Evolutionary conservation across 2,329 filamentous ascomycete species (phyloP), one percentile per base, ranked within the genome.

Genomic region (Hortaea werneckii): DNA sequence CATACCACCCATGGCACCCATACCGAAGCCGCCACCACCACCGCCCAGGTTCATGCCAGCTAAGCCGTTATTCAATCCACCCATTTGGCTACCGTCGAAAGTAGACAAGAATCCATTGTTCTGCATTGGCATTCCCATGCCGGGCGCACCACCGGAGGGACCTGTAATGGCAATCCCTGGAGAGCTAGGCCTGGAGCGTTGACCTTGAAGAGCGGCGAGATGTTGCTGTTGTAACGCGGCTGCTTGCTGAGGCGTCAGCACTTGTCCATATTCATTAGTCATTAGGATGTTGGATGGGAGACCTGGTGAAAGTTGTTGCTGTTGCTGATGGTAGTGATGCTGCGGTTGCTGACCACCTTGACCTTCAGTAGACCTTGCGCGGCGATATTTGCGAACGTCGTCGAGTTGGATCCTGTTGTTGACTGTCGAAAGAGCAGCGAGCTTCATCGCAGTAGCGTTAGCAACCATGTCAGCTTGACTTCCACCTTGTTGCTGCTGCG

Each of bases 361-460:
- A 26, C 83, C 84, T 59, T 95, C 90, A 57, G 88, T 89, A 41
- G 92, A 95, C 49, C 89, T 81, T 54, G 88, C 81, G 49, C 90
- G 85, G 53, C 92, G 87, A 67, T 92, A 96, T 69, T 96, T 96
- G 61, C 89, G 87, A 51, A 94, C 90, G 65, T 98, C 92, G 59
- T 98, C 92, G 48, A 98, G 75, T 43, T 92, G 89, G 59, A 98
- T 95, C 37, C 92, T 85, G 66, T 96, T 98, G 72, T 96, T 98
- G 42, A 98, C 92, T 2, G 92, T 98, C 5, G 90, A 96, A 40
- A 98, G 74, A 12, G 92, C 92, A 40, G 92, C 92, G 43, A 98
- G 78, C 67, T 98, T 98, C 92, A 98, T 98, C 20, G 92, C 92
- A 11, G 92, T 96, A 27, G 92, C 92, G 63, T 96, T 98, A 48